Evolutionary conservation across 2,329 filamentous ascomycete genomes (phyloP), one percentile per base, ranked within the genome.

Genomic region (Arthrobotrys iridis): DNA sequence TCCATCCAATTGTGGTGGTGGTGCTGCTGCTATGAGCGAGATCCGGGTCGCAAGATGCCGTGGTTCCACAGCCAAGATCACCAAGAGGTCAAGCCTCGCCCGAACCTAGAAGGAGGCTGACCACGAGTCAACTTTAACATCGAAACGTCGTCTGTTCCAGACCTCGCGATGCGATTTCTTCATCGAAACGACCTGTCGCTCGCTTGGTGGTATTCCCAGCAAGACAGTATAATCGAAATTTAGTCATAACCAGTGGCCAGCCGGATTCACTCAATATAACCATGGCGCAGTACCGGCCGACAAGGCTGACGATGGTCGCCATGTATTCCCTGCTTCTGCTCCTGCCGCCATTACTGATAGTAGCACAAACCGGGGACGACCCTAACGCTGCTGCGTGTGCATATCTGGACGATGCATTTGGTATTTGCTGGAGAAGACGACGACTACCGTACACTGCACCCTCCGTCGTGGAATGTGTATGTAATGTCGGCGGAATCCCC

Each of bases 81-180:
- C 40, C 52, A 60, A 68, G 52, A 50, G 64, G 60, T 35, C 26
- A 71, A 63, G 58, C 66, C 66, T 71, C 45, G 66, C 45, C 57
- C 55, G 46, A 57, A 71, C 35, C n/a, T 2, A 71, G 55, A 63
- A 64, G 66, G 58, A 52, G 58, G 66, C 15, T 71, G 35, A 59
- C 55, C 26, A 73, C 65, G 26, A 65, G 15, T 57, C 52, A 41
- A 35, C 35, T n/a, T 35, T 40, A 20, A 37, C 20, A 55, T 57
- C 43, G 13, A 55, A 20, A 18, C 18, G 33, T 33, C 52, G 24
- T 62, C n/a, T n/a, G n/a, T n/a, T n/a, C 41, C 40, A 11, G 28
- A 40, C 33, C 30, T 52, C 43, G 50, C 60, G 15, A 73, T 73
- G 68, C 50, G 48, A 60, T 48, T 35, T 52, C 41, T 40, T 15